These are phyloP conservation scores for Cucurbitaria berberidis DNA, from an alignment of 2,329 filamentous ascomycete genomes.

Conservation along the genomic window DNA sequence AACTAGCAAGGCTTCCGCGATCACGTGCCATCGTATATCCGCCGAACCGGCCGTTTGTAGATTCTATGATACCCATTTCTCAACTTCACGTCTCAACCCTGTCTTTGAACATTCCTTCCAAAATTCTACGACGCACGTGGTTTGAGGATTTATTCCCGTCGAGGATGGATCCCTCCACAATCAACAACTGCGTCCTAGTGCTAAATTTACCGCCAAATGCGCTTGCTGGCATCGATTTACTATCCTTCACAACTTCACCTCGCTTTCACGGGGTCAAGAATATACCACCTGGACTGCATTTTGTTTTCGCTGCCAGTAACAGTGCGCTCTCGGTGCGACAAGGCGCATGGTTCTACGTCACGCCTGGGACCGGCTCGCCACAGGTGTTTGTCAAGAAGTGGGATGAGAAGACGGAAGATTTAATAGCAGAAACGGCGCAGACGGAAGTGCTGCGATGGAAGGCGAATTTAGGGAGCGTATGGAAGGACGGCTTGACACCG, in stretches of 20 bases:
- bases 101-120: conserved; percentile 27
- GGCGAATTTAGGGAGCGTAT: conserved; percentile 63
- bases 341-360: conserved; percentile 66
- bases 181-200: conserved; percentile 49
- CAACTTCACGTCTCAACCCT: conserved; percentile 18
- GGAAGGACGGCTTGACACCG: conserved; percentile 59
- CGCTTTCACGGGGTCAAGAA: conserved; percentile 67
- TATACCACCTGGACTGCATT: conserved; percentile 64
- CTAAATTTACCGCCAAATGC: conserved; percentile 55
- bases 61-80: conserved; percentile 25
- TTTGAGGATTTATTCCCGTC: conserved; percentile 45
- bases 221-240: conserved; percentile 61
- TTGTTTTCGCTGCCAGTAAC: conserved; percentile 66
- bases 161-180: conserved; percentile 42
- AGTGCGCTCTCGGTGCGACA: conserved; percentile 65
- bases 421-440: conserved; percentile 51
- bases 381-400: conserved; percentile 64
- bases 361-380: conserved; percentile 43
- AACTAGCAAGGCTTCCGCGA: conserved; percentile 3
- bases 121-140: conserved; percentile 43
- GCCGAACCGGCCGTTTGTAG: conserved; percentile 18
- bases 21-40: conserved; percentile 17
- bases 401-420: conserved; percentile 56
- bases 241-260: conserved; percentile 67
- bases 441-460: conserved; percentile 57